Conservation (phyloP, 2,329 filamentous ascomycete species). For the Beauveria rudraprayagi region DNA sequence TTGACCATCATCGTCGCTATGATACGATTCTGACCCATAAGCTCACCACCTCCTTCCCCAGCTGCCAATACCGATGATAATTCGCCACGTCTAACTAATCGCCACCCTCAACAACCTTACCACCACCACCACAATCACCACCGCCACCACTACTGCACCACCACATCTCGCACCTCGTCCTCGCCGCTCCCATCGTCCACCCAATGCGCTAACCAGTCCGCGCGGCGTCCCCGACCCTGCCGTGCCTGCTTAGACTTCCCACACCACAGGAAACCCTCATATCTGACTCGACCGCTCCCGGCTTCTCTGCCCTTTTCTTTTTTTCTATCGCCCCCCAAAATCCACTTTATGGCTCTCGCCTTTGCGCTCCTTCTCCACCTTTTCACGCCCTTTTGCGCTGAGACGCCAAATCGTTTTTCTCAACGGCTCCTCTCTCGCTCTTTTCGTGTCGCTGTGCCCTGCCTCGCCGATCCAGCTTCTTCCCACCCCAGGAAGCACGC, state of each 20-base stretch:
- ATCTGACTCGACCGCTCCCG: not conserved
- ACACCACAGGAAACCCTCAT: not conserved
- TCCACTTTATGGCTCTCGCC: conserved; percentile 6
- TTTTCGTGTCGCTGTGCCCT: not conserved
- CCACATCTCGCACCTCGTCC: not conserved
- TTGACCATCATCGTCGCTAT: not conserved
- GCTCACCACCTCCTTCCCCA: not conserved
- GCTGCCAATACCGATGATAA: not conserved
- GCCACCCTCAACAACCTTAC: not conserved
- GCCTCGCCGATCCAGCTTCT: not conserved
- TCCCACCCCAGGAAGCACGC: not conserved
- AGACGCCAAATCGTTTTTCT: not conserved
- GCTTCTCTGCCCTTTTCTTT: not conserved
- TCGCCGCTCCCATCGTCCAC: not conserved
- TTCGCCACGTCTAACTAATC: not conserved
- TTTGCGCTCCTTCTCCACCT: not conserved
- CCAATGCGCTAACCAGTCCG: not conserved
- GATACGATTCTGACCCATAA: not conserved
- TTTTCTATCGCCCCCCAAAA: not conserved
- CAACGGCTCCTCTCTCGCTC: not conserved
- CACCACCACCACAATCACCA: not conserved
- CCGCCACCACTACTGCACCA: not conserved
- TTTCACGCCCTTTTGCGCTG: conserved; percentile 8
- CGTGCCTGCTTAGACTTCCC: not conserved
- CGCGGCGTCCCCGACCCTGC: conserved; percentile 6